phyloP scores from a whole-genome alignment of 305 asterid genomes.

The Fraxinus baroniana region DNA sequence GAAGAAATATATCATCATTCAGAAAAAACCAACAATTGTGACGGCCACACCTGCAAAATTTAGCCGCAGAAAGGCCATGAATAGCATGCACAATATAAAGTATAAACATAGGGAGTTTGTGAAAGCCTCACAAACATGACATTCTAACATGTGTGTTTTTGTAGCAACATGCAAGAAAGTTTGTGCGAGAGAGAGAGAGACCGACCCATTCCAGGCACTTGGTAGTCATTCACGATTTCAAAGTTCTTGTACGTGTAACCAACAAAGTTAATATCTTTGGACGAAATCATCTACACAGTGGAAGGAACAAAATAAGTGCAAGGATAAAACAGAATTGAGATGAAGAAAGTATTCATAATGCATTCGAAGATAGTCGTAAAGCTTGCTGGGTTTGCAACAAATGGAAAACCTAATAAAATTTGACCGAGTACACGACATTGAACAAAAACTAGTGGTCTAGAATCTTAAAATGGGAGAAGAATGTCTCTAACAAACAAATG shows the following conservation, averaged over 20 bases:
- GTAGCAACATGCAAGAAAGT: neutral
- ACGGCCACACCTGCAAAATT: neutral
- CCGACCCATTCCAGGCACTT: constrained; percentile 94
- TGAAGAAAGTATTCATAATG: neutral
- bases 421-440: neutral
- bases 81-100: neutral
- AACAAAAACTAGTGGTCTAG: neutral
- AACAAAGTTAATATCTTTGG: constrained; percentile 93
- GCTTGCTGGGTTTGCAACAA: neutral
- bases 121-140: neutral
- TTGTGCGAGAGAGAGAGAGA: constrained; percentile 8
- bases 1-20: neutral
- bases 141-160: neutral
- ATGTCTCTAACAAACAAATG: neutral
- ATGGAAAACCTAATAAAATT: neutral
- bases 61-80: neutral
- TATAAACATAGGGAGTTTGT: neutral
- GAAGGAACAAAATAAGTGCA: constrained; percentile 20
- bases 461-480: neutral
- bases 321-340: constrained; percentile 10
- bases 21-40: neutral
- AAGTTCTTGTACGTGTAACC: constrained; percentile 98
- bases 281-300: constrained; percentile 76
- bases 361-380: neutral
- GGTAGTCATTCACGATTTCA: constrained; percentile 89